phyloP scores from a whole-genome alignment of 2,329 filamentous ascomycete species.

The Gaeumannomyces tritici region DNA sequence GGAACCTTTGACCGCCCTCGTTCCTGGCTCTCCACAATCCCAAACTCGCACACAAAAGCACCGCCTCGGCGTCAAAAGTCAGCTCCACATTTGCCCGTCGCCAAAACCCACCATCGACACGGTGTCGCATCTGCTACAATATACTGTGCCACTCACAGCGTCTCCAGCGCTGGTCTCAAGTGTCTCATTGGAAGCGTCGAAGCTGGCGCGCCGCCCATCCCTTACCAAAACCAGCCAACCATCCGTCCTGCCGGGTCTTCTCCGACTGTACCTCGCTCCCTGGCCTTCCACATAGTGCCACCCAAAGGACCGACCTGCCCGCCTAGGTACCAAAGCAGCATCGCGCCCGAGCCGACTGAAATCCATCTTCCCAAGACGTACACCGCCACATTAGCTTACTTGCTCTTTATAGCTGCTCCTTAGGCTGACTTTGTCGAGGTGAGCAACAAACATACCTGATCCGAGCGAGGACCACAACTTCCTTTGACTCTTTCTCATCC shows the following conservation, averaged over 20 bases:
- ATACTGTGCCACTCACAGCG: not conserved
- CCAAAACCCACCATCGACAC: not conserved
- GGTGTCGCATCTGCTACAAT: not conserved
- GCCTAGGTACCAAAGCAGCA: not conserved
- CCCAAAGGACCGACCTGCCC: not conserved
- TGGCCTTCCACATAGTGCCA: not conserved
- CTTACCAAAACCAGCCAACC: not conserved
- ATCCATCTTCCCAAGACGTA: not conserved
- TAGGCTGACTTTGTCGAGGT: not conserved
- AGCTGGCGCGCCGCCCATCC: not conserved
- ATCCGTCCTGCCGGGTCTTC: not conserved
- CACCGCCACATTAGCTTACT: constrained; percentile 2
- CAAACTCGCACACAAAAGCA: not conserved
- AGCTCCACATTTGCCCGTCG: not conserved
- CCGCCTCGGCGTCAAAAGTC: not conserved
- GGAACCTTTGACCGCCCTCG: constrained; percentile 1
- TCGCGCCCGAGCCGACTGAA: constrained; percentile 5
- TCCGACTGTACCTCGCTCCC: not conserved
- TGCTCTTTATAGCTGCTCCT: not conserved
- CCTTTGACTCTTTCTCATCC: not conserved
- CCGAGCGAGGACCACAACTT: not conserved
- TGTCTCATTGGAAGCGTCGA: not conserved
- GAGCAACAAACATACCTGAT: not conserved
- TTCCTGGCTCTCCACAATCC: not conserved
- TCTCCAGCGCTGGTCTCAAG: too few relatives aligned